These are phyloP conservation scores for Candolleomyces aberdarensis DNA, from an alignment of 768 basidiomycete genomes.

Conservation along the genomic window DNA sequence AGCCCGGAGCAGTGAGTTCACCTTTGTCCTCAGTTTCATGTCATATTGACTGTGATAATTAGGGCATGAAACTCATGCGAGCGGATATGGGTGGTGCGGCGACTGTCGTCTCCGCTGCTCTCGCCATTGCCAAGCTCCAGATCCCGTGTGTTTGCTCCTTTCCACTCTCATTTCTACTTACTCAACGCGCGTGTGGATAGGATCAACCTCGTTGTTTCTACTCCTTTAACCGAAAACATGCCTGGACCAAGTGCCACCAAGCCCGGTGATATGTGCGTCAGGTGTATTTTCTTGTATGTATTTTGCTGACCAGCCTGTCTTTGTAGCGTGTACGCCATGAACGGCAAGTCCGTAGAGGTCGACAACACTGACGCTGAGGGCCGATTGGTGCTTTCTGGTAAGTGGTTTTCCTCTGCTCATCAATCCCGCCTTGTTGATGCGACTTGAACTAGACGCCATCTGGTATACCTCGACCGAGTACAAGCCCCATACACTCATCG, in stretches of 20 bases:
- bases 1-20: slow-evolving; percentile 59
- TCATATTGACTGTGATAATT: not conserved
- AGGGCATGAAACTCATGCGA: slow-evolving; percentile 85
- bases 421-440: not conserved
- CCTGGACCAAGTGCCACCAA: slow-evolving; percentile 73
- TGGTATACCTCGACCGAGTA: slow-evolving; percentile 77
- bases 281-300: not conserved
- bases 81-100: slow-evolving; percentile 92
- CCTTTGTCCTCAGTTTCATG: not conserved
- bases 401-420: slow-evolving; percentile 10
- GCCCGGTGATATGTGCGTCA: slow-evolving; percentile 77
- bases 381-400: slow-evolving; percentile 70
- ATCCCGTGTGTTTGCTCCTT: slow-evolving; percentile 57
- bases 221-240: slow-evolving; percentile 84
- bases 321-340: slow-evolving; percentile 76
- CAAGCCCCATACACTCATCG: slow-evolving; percentile 80
- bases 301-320: not conserved
- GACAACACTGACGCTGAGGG: slow-evolving; percentile 90
- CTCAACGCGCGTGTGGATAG: slow-evolving; percentile 29
- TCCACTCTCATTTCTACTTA: not conserved
- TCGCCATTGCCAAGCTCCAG: slow-evolving; percentile 77
- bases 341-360: slow-evolving; percentile 82
- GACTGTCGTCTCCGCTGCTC: slow-evolving; percentile 64
- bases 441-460: slow-evolving; percentile 61
- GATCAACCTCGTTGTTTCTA: slow-evolving; percentile 69